Conservation (phyloP, 2,329 filamentous ascomycete species). For the Simplicillium sp. region DNA sequence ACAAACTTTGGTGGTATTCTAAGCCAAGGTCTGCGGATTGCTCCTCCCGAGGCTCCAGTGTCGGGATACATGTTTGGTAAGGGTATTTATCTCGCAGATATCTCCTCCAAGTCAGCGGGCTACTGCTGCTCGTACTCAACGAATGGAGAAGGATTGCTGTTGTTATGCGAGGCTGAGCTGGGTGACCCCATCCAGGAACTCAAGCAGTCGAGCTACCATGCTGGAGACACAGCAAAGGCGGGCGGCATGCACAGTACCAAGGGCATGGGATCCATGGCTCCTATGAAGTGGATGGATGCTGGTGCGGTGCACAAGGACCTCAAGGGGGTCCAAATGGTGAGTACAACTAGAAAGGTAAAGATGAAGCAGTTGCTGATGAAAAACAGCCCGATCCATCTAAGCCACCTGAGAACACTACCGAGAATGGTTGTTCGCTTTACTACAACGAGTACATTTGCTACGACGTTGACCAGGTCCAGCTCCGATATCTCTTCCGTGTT, state of each 20-base stretch:
- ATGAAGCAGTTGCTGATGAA: neutral
- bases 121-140: constrained; percentile 60
- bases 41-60: constrained; percentile 72
- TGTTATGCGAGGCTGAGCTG: constrained; percentile 73
- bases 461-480: constrained; percentile 57
- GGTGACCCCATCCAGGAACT: constrained; percentile 66
- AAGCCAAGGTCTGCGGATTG: constrained; percentile 80
- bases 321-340: constrained; percentile 60
- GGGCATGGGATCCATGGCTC: constrained; percentile 57
- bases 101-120: constrained; percentile 71
- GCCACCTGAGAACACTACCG: constrained; percentile 36
- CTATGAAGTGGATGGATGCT: constrained; percentile 68
- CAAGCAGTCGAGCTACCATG: constrained; percentile 45
- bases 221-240: constrained; percentile 51
- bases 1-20: constrained; percentile 87
- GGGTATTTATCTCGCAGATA: constrained; percentile 81
- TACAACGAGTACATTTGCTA: constrained; percentile 74
- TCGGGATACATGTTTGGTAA: constrained; percentile 85
- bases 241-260: constrained; percentile 57
- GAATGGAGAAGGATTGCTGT: constrained; percentile 61
- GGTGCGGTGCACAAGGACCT: constrained; percentile 53
- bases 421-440: constrained; percentile 35
- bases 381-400: constrained; percentile 38
- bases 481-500: constrained; percentile 61
- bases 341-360: constrained; percentile 13